Conservation (phyloP, 2,329 filamentous ascomycete genomes). For the Stagonosporopsis vannaccii region DNA sequence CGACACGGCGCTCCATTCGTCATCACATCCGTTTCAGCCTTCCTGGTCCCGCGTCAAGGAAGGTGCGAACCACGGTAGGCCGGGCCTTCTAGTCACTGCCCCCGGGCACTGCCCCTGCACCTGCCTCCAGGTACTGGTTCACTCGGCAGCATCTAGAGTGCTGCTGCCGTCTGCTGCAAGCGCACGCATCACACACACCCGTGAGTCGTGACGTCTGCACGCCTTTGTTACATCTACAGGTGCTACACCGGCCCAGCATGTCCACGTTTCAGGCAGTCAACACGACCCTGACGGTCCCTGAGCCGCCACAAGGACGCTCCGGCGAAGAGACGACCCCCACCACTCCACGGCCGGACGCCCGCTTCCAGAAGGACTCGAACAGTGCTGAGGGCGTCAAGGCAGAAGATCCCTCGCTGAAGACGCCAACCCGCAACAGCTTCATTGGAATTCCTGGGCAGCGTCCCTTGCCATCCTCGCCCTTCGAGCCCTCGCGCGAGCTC, state of each 20-base stretch:
- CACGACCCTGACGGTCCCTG: constrained; percentile 57
- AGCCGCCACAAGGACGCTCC: constrained; percentile 52
- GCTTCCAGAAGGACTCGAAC: constrained; percentile 51
- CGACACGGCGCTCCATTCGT: constrained; percentile 43
- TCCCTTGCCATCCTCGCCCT: constrained; percentile 54
- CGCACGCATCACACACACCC: background rate
- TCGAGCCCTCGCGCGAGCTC: constrained; percentile 55
- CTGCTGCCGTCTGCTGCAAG: constrained; percentile 4
- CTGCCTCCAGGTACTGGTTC: constrained; percentile 10
- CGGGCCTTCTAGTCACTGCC: constrained; percentile 22
- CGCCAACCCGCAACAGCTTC: constrained; percentile 68
- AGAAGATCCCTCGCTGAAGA: constrained; percentile 59
- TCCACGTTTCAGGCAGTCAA: constrained; percentile 69
- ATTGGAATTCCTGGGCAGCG: constrained; percentile 56
- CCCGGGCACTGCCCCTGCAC: constrained; percentile 7
- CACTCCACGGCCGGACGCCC: constrained; percentile 59
- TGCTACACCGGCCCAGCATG: constrained; percentile 49
- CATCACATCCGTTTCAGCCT: constrained; percentile 50
- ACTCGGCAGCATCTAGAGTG: background rate
- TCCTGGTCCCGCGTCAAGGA: constrained; percentile 33
- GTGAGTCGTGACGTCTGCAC: constrained; percentile 13
- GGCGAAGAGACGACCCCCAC: constrained; percentile 64
- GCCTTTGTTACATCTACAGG: background rate
- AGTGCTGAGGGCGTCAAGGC: constrained; percentile 42
- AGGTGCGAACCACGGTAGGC: constrained; percentile 29